Base-by-base conservation (phyloP, 108 stramenopile species). In the Pelagomonas calceolata region DNA sequence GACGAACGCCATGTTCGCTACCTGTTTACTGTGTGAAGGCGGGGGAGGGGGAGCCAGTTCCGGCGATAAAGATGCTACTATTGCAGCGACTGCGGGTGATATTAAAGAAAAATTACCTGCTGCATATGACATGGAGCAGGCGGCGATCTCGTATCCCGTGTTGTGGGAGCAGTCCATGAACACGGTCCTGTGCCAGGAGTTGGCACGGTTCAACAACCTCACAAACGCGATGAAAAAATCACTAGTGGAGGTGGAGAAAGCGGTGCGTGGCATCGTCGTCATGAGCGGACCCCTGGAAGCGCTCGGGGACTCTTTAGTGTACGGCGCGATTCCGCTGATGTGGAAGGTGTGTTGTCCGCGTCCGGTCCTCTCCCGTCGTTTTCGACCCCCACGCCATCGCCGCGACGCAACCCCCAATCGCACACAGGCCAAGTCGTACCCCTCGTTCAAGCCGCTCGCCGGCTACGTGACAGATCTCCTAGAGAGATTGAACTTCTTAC, bases 131-230 rank as follows among this genome's bases (percentile, higher is more conserved):
- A 60, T 60, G 51, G 51, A 60, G 10, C 7, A 1, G 32, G 77
- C 66, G 15, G 82, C 76, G 65, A 63, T 84, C 32, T 78, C 80
- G 63, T 87, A 82, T 66, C 86, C 86, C 0, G 84, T 86, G 21
- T 51, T 44, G 0, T 83, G 85, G 85, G 70, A 74, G 34, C 82
- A 87, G 72, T 78, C 76, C 64, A 79, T 87, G 84, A 87, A 87
- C 78, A 87, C 86, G 9, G 86, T 87, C 31, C 80, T 87, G 36
- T 76, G 75, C 64, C 83, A 87, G 79, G 86, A 87, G 84, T 80
- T 87, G 29, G 76, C 74, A 29, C 79, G 84, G 9, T 87, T 84
- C 70, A 87, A 87, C 74, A 70, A 73, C 36, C 73, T 87, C 5
- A 60, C 51, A 16, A 16, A 60, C 1, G 0, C 10, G 21, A 60